These are phyloP conservation scores for Clarireedia hainanense DNA, from an alignment of 2,329 filamentous ascomycete species.

Conservation along the genomic window DNA sequence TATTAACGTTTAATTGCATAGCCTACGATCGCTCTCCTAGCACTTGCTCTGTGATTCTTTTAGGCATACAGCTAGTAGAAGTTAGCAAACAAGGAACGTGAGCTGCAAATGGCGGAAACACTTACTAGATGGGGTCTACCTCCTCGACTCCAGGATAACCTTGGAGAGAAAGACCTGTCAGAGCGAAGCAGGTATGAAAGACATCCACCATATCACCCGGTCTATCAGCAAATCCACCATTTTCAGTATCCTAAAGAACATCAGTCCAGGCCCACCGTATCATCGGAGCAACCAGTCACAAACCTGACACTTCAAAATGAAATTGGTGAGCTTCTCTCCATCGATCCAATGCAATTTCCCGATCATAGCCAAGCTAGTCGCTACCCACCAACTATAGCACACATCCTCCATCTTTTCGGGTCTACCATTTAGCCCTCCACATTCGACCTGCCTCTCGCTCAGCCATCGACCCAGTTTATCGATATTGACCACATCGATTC, in stretches of 20 bases:
- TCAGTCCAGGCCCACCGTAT: constrained; percentile 50
- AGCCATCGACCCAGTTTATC: constrained; percentile 84
- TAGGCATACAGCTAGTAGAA: constrained; percentile 58
- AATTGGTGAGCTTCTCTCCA: constrained; percentile 64
- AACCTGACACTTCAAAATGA: constrained; percentile 80
- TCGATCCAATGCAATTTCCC: constrained; percentile 89
- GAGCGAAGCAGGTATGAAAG: constrained; percentile 86
- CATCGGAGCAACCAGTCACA: constrained; percentile 36
- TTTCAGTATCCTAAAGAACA: constrained; percentile 73
- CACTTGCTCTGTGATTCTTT: constrained; percentile 53
- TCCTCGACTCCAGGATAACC: constrained; percentile 67
- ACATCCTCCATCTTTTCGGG: constrained; percentile 96
- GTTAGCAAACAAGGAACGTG: constrained; percentile 12
- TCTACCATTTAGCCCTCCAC: constrained; percentile 84
- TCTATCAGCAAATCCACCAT: constrained; percentile 80
- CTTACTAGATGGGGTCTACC: constrained; percentile 82
- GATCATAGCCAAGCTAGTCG: constrained; percentile 87
- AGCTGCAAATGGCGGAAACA: not conserved
- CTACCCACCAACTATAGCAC: constrained; percentile 99
- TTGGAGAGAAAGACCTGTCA: constrained; percentile 81
- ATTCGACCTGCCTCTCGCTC: constrained; percentile 81
- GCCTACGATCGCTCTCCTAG: constrained; percentile 34
- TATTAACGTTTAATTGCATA: not conserved
- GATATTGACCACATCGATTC: constrained; percentile 72
- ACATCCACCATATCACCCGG: constrained; percentile 96